Evolutionary conservation across 2,329 filamentous ascomycete genomes (phyloP), one percentile per base, ranked within the genome.

Genomic region (Verticillium albo-atrum): DNA sequence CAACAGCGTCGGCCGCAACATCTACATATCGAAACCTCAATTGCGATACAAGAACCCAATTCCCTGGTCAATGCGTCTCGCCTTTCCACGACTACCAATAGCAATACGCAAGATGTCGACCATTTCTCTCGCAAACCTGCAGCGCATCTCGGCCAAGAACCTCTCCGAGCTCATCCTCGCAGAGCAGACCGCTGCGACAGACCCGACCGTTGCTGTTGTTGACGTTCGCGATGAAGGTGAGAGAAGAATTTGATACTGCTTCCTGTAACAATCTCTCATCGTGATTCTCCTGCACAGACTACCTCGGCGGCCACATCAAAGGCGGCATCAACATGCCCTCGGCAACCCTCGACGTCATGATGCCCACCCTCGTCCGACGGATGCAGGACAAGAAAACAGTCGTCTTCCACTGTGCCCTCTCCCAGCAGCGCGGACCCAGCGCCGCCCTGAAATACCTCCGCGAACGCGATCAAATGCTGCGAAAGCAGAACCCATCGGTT

Each of bases 381-480:
- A 83, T 97, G 54, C 79, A 86, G 64, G 86, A 89, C 70, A 92
- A 92, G 73, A 85, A 95, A 59, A 89, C 83, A 12, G 92, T 99
- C 15, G 85, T 99, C 1, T 99, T 99, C 74, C 95, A 99, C 77
- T 99, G 95, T 75, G 90, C 91, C 20, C 79, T 98, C 58, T 94
- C 89, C 66, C 95, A 98, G 78, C 90, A 97, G 76, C 83, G 95
- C 1, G 95, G 95, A 0, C 95, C 95, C 0, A 84, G 84, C 56
- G 92, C 94, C 3, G 95, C 95, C 3, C 76, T 97, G 66, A 82
- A 83, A 68, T 98, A 97, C 73, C 66, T 93, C 62, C 79, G 89
- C 35, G 89, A 92, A 76, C 80, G 86, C 54, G 86, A 89, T 65
- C 77, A 82, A 15, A 61, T 78, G 23, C 58, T 68, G 68, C 9